Evolutionary conservation across 345 rosid genomes (phyloP), one percentile per base, ranked within the genome.

Genomic region (Hibiscus mutabilis): DNA sequence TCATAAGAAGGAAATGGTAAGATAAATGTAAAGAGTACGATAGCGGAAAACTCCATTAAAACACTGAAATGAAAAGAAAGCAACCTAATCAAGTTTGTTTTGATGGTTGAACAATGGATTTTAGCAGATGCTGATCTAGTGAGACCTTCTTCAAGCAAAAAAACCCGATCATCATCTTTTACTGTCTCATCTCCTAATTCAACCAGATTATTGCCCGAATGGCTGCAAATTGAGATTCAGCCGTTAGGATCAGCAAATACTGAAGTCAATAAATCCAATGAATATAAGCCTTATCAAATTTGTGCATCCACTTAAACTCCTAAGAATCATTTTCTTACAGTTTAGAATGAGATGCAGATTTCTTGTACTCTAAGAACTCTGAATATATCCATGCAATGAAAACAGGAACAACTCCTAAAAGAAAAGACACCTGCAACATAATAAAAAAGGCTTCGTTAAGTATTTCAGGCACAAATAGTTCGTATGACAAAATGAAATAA

Each of bases 301-400:
- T 42, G 7, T 21, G 24, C 58, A 31, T 11, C 65, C 21, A 58
- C 33, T 47, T 27, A 3, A 66, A 60, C 69, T 24, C 69, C 69
- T 8, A 19, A 42, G 18, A 73, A 53, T 68, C 42, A 63, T 79
- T 15, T 44, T 15, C 98, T 85, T 87, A 95, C 99, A 88, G 90
- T 53, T 53, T 53, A 53, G 24, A 53, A 53, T 53, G 58, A 53
- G 58, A n/a, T 18, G 58, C 58, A 18, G 58, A 53, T 53, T 53
- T 53, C 58, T 53, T 53, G 53, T 49, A 15, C 18, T 49, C 53
- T 49, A 49, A 4, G 40, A 86, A 78, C 86, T 95, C 99, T 12
- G 99, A 86, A 80, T 90, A 95, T 71, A 90, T 76, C 98, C 99
- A 96, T 59, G 96, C 91, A 11, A 92, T 66, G 78, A 91, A 83